Evolutionary conservation across 176 grass and related monocot species (phyloP).

Genomic region (Carex scoparia): DNA sequence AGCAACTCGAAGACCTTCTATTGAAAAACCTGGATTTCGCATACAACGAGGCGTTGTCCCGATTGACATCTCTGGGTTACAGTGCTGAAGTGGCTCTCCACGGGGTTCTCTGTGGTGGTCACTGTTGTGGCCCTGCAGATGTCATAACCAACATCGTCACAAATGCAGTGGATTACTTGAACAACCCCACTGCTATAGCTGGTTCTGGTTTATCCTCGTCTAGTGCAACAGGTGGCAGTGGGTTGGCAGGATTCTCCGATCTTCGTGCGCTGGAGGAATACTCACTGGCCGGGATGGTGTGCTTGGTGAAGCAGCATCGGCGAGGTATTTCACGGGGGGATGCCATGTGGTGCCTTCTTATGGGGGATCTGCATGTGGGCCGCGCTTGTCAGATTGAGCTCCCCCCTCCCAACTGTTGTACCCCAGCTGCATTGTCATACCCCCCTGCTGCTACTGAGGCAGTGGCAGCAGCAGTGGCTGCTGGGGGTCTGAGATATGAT

Average conservation of each 20-base stretch:
- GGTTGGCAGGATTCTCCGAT: constrained; percentile 44
- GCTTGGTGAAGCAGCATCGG: constrained; percentile 68
- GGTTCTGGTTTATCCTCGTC: background rate
- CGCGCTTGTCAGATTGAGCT: constrained; percentile 42
- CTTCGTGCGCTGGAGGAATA: constrained; percentile 84
- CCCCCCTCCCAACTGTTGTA: constrained; percentile 20
- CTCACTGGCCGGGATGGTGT: constrained; percentile 77
- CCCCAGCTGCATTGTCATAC: constrained; percentile 1
- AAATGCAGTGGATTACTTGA: constrained; percentile 55
- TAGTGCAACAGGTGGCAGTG: background rate
- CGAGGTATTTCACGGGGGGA: constrained; percentile 61
- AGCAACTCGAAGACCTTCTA: constrained; percentile 75
- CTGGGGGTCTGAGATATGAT: constrained; percentile 20
- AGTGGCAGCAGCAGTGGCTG: background rate
- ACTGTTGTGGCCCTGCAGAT: constrained; percentile 62
- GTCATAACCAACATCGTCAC: constrained; percentile 75
- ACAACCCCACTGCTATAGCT: constrained; percentile 26
- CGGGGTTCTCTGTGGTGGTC: constrained; percentile 65
- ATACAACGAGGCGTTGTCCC: constrained; percentile 67
- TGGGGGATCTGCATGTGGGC: constrained; percentile 68
- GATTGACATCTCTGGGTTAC: constrained; percentile 56
- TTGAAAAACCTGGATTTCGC: constrained; percentile 63
- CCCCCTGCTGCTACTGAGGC: background rate
- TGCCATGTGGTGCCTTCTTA: constrained; percentile 97
- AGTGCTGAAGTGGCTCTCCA: constrained; percentile 56